Evolutionary conservation across 176 grass and related monocot species (phyloP), one percentile per base, ranked within the genome.

Genomic region (Zea luxurians): DNA sequence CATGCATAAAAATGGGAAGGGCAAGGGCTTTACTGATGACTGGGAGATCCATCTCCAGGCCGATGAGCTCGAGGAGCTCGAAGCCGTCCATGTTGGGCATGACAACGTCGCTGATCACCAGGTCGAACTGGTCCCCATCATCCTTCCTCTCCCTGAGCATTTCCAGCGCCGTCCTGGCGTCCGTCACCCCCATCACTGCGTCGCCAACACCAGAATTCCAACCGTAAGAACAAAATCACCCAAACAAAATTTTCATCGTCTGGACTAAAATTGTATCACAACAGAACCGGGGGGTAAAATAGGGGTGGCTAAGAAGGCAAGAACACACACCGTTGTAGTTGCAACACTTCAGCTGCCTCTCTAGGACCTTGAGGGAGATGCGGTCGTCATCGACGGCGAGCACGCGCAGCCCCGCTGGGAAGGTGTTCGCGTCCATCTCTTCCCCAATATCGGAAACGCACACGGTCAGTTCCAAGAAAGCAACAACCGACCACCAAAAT

Each of bases 31-130:
- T 83, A 93, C 93, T 93, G 13, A 91, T 85, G 69, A 97, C 88
- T 4, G 93, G 90, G 47, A 97, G 71, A 50, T 93, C 90, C 83
- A 93, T 83, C 83, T 97, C 88, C 18, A 87, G 83, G 37, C 90
- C 78, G 12, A 88, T 80, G 46, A 81, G 45, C 64, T 97, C 78
- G 2, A 97, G 80, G 46, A 97, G 85, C 72, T 77, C 50, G 80
- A 97, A 90, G n/a, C 90, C 90, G 5, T 93, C 90, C 48, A 97
- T 85, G 59, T 64, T 81, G 15, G 90, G 83, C 88, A 87, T 87
- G 70, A 74, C 74, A 13, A 93, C 88, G 16, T 96, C 80, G 3
- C 59, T 82, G 66, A 96, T 86, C 15, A 90, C 87, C 18, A 92
- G 77, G 71, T 93, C 81, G 15, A 86, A 90, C 52, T 77, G 50